Evolutionary conservation across 2,329 filamentous ascomycete species (phyloP).

Genomic region (Diaporthe velutina): DNA sequence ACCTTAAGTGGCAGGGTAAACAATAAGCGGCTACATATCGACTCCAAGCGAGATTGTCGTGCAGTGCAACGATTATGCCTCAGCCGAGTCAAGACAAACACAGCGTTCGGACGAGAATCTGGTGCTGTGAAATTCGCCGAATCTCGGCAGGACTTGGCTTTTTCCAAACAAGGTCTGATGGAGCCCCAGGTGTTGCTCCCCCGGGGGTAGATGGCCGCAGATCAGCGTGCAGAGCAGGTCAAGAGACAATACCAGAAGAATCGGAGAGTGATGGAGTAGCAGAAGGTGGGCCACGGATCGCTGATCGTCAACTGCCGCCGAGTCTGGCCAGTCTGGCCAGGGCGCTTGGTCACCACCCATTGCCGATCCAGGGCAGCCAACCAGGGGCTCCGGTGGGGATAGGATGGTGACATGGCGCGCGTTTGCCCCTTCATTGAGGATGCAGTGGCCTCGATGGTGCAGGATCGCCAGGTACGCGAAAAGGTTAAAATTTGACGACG

Average conservation of each 20-base stretch:
- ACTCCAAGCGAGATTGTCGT: constrained; percentile 1
- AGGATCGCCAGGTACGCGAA: constrained; percentile 26
- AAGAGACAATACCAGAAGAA: neutral
- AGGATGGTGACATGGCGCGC: constrained; percentile 4
- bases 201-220: neutral
- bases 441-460: constrained; percentile 13
- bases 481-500: constrained; percentile 25
- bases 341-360: neutral
- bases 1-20: neutral
- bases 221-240: neutral
- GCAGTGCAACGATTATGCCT: constrained; percentile 3
- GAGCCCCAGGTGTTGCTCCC: neutral
- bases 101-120: neutral
- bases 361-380: constrained; percentile 23
- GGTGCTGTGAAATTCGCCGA: constrained; percentile 23
- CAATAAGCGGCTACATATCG: neutral
- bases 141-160: constrained; percentile 27
- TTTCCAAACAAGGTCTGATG: neutral
- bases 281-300: constrained; percentile 3
- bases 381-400: neutral
- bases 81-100: neutral
- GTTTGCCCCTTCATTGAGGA: constrained; percentile 4
- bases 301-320: constrained; percentile 19
- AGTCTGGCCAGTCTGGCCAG: constrained; percentile 16
- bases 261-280: neutral